A percentile compares a stretch with the other conserved stretches of the same genome.
phyloP scores from a whole-genome alignment of 805 yeast genomes.

The Wickerhamiella dianesei region DNA sequence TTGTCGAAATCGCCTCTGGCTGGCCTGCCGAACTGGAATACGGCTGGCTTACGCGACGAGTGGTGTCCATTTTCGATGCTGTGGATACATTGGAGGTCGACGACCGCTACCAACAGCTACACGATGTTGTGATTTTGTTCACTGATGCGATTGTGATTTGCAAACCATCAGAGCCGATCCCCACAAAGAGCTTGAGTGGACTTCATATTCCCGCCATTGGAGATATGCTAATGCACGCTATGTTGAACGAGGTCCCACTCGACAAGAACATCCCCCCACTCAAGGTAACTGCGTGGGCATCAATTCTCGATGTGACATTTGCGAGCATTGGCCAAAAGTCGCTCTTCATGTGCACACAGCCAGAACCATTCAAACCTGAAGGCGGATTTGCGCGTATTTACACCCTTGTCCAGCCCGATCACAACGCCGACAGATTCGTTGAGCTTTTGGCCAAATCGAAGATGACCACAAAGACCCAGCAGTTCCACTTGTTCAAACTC shows the following conservation, averaged over 20 bases:
- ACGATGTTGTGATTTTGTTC: conserved; percentile 58
- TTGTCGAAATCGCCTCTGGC: conserved; percentile 67
- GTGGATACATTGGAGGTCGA: conserved; percentile 23
- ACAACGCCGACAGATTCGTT: conserved; percentile 32
- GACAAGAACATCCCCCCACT: conserved; percentile 44
- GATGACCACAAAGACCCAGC: conserved; percentile 61
- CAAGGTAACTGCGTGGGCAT: conserved; percentile 55
- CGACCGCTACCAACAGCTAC: conserved; percentile 20
- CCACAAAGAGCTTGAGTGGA: conserved; percentile 21
- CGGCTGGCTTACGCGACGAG: conserved; percentile 80
- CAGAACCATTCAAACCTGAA: conserved; percentile 4
- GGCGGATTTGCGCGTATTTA: conserved; percentile 14
- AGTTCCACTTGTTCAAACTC: conserved; percentile 70
- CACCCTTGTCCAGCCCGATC: conserved; percentile 18
- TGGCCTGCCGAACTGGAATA: conserved; percentile 84
- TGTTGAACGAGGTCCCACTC: conserved; percentile 73
- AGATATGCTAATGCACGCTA: conserved; percentile 78
- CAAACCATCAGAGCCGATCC: conserved; percentile 33
- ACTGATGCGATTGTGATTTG: conserved; percentile 66
- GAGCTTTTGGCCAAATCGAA: conserved; percentile 54
- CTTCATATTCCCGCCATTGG: conserved; percentile 46
- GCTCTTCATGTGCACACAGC: conserved; percentile 10
- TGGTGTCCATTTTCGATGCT: conserved; percentile 58
- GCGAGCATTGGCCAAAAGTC: conserved; percentile 13
- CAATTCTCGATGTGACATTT: conserved; percentile 36